Conservation (phyloP, 2,329 filamentous ascomycete species). For the Fusarium dimerum region DNA sequence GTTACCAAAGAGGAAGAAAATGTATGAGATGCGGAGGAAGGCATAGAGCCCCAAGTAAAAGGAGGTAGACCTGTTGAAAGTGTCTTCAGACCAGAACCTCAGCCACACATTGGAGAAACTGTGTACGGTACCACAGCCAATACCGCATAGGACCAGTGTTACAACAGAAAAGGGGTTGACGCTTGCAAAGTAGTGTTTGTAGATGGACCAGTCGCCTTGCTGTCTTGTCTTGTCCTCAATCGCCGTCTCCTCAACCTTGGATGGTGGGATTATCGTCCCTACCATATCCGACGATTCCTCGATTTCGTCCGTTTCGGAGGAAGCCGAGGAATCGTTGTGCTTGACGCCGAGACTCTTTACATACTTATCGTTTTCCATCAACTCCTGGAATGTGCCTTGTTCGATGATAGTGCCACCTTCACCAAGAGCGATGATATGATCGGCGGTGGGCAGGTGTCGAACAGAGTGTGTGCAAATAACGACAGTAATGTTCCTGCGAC, state of each 20-base stretch:
- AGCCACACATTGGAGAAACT: slow-evolving; percentile 41
- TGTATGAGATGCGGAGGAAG: slow-evolving; percentile 17
- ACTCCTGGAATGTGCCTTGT: slow-evolving; percentile 34
- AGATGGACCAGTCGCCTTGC: slow-evolving; percentile 35
- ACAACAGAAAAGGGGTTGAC: slow-evolving; percentile 21
- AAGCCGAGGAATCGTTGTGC: slow-evolving; percentile 5
- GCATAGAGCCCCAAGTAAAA: slow-evolving; percentile 37
- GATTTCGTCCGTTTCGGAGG: background rate
- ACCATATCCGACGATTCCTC: background rate
- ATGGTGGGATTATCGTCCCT: background rate
- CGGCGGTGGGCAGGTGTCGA: slow-evolving; percentile 36
- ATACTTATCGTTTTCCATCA: slow-evolving; percentile 38
- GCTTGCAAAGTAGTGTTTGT: slow-evolving; percentile 36
- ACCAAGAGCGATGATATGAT: slow-evolving; percentile 50
- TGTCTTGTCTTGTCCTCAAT: slow-evolving; percentile 30
- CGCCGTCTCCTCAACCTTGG: background rate
- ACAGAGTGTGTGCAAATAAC: slow-evolving; percentile 41
- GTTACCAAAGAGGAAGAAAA: slow-evolving; percentile 21
- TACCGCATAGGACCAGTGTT: slow-evolving; percentile 20
- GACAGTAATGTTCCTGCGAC: slow-evolving; percentile 39
- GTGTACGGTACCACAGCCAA: slow-evolving; percentile 27
- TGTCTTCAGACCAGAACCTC: slow-evolving; percentile 41
- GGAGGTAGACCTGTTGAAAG: slow-evolving; percentile 17
- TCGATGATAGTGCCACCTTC: slow-evolving; percentile 44
- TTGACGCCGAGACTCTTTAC: slow-evolving; percentile 40